Evolutionary conservation across 805 yeast species (phyloP), one percentile per base, ranked within the genome.

Genomic region (Candida montana): DNA sequence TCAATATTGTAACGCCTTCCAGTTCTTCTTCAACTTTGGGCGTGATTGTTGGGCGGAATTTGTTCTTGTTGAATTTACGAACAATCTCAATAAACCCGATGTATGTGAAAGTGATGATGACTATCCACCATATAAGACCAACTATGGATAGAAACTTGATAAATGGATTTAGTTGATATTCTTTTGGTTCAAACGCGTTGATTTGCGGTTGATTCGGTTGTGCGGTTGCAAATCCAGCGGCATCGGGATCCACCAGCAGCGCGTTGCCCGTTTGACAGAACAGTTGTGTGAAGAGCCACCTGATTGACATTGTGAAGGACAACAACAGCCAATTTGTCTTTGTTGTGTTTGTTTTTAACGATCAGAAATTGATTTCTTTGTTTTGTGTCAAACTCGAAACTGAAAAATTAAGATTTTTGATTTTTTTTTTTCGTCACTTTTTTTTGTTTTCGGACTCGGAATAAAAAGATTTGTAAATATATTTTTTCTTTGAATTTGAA

Each of bases 1-100:
- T 64, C 28, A 88, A 57, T 20, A 89, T 84, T 1, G 93, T 75
- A 16, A 88, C 95, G 7, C 85, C 81, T 44, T 75, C 79, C 2
- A 75, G 67, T 5, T 69, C 65, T 1, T 69, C 69, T 3, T 48
- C 49, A 3, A 10, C 31, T 24, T 30, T 39, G 35, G 4, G 17
- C n/a, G 31, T 46, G 42, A 13, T 48, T 2, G 3, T 24, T 16
- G 10, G 45, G 31, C 7, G 44, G 28, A 24, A 31, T 38, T 54
- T 57, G 10, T 48, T 32, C 11, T 40, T 38, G 29, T 39, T 47
- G 41, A 55, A 52, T 38, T 51, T 52, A 7, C 35, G n/a, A 31
- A 40, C 33, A 31, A 57, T 55, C 40, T 57, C 61, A 6, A 37
- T 26, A 34, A 51, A 52, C 3, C 61, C 61, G 23, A 48, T 51